These are phyloP conservation scores for Helenozyma rhizophorensis DNA, from an alignment of 805 yeast species.

Conservation along the genomic window DNA sequence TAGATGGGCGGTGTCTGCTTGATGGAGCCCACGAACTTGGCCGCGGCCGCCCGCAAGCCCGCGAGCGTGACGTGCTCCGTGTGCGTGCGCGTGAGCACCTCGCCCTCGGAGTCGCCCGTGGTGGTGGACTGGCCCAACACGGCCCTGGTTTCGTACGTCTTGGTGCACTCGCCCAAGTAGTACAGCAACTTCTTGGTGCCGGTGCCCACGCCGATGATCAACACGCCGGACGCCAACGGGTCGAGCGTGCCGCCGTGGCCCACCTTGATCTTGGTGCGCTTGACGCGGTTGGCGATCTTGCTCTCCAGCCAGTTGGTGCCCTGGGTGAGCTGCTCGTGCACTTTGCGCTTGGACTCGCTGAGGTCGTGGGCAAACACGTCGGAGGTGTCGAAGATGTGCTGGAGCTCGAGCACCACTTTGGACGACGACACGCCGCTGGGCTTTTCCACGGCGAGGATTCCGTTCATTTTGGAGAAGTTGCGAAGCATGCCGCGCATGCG, in stretches of 20 bases:
- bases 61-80: conserved; percentile 55
- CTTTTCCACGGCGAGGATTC: conserved; percentile 87
- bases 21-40: conserved; percentile 73
- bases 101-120: conserved; percentile 92
- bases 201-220: conserved; percentile 84
- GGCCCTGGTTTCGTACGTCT: conserved; percentile 80
- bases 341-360: conserved; percentile 44
- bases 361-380: conserved; percentile 53
- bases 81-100: conserved; percentile 56
- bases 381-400: conserved; percentile 57
- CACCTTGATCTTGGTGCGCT: conserved; percentile 67
- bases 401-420: conserved; percentile 63
- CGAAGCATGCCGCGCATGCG: conserved; percentile 1
- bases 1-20: conserved; percentile 93
- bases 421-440: conserved; percentile 85
- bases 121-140: conserved; percentile 87
- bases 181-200: conserved; percentile 82
- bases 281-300: conserved; percentile 48
- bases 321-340: conserved; percentile 35
- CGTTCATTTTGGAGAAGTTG: conserved; percentile 82
- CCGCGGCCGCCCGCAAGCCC: conserved; percentile 44
- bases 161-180: conserved; percentile 69
- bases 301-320: conserved; percentile 40
- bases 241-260: conserved; percentile 99
- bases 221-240: conserved; percentile 91